Percentiles rank a stretch among this genome's conserved stretches.
Conservation (phyloP, 768 basidiomycete genomes). For the Suillus weaverae region DNA sequence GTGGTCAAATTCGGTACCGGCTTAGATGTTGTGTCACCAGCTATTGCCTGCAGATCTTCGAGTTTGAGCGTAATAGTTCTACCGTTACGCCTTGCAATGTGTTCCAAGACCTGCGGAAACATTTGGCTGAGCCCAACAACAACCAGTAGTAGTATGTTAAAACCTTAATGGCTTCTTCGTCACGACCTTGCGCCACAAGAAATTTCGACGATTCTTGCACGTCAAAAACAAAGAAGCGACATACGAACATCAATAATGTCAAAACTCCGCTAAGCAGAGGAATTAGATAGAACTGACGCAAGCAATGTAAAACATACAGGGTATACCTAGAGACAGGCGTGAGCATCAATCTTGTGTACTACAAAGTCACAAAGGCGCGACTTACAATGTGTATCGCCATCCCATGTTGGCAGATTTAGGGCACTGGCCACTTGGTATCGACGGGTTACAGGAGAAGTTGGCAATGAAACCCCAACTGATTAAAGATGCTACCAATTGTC, state of each 20-base stretch:
- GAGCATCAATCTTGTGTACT: constrained; percentile 5
- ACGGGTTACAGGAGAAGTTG: constrained; percentile 49
- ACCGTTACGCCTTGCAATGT: constrained; percentile 50
- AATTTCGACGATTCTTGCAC: constrained; percentile 65
- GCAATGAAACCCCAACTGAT: constrained; percentile 58
- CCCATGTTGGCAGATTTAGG: constrained; percentile 53
- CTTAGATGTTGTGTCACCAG: constrained; percentile 18
- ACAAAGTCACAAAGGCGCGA: background rate
- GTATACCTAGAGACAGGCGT: constrained; percentile 31
- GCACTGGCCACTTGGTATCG: constrained; percentile 39
- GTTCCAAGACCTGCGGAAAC: constrained; percentile 41
- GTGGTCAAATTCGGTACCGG: constrained; percentile 20
- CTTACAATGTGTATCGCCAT: constrained; percentile 56
- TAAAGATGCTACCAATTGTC: constrained; percentile 50
- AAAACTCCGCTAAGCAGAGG: constrained; percentile 39
- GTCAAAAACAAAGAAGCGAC: constrained; percentile 57
- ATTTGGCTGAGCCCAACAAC: background rate
- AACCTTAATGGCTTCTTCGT: constrained; percentile 54
- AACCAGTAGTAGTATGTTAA: background rate
- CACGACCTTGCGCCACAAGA: constrained; percentile 54
- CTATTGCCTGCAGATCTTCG: constrained; percentile 40
- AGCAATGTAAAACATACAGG: constrained; percentile 33
- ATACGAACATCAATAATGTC: constrained; percentile 53
- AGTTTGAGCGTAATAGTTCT: constrained; percentile 45
- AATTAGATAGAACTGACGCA: constrained; percentile 5